phyloP scores from a whole-genome alignment of 2,329 filamentous ascomycete genomes.

The Clarireedia homoeocarpa region DNA sequence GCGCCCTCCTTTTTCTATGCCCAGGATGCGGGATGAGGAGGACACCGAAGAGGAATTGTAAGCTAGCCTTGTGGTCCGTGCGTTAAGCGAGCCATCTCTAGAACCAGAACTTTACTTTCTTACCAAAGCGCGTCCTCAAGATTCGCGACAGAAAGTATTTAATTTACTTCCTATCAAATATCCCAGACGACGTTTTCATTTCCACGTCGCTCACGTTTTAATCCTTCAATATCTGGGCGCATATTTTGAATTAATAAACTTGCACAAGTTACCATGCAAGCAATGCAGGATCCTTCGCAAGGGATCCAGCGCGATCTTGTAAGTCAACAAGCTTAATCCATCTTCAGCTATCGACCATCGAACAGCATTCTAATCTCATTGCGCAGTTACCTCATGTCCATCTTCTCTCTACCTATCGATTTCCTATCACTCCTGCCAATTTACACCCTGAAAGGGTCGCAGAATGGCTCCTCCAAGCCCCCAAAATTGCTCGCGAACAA shows the following conservation, averaged over 20 bases:
- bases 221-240: neutral
- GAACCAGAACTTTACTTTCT: neutral
- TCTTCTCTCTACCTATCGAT: conserved; percentile 75
- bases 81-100: neutral
- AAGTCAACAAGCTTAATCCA: conserved; percentile 20
- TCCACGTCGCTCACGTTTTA: neutral
- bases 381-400: conserved; percentile 59
- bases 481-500: conserved; percentile 75
- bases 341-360: conserved; percentile 3
- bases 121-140: neutral
- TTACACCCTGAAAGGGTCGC: conserved; percentile 71
- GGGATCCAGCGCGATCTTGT: conserved; percentile 38
- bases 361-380: conserved; percentile 12
- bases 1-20: too few relatives aligned
- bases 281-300: conserved; percentile 37
- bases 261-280: conserved; percentile 5
- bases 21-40: too few relatives aligned
- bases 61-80: neutral
- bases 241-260: neutral
- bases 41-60: neutral
- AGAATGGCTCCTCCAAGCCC: conserved; percentile 75
- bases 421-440: conserved; percentile 58
- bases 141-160: neutral
- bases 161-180: neutral
- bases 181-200: neutral